Base-by-base conservation (phyloP, 2,329 filamentous ascomycete species). In the Sclerotinia borealis region DNA sequence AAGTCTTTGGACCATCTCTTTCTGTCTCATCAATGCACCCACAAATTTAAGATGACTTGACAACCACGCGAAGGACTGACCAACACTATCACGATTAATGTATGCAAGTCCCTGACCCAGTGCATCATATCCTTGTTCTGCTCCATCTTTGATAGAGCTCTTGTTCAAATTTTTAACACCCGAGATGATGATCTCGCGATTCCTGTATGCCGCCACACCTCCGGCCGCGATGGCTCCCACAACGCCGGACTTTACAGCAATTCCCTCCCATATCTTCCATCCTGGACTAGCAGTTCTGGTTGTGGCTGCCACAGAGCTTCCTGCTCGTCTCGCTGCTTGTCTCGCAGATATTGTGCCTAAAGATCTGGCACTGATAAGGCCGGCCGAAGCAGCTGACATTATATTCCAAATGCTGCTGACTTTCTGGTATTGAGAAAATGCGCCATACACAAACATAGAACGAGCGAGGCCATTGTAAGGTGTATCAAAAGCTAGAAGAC, bases 21-120 rank as follows among this genome's bases (percentile, higher is more conserved):
- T 85, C 19, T 86, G 85, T 60, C 89, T 87, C 68, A 92, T 83
- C 2, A 96, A 80, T 51, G 90, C 88, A 0, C 91, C 91, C 1
- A 96, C 89, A 71, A 96, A 96, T 41, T 91, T 90, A 59, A 96
- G 84, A 75, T 96, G 92, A 19, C 89, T 90, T 0, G 88, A 86
- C 4, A 93, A 85, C 87, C 91, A 96, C 22, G 82, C 83, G 68
- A 91, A 89, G 1, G 91, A 90, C 61, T 86, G 82, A 2, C 86
- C 86, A 2, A 85, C 82, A 48, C 81, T 84, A 17, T 82, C 82
- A 8, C 81, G 77, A 71, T 84, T 85, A 72, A 85, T 78, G 67
- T 85, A 85, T 13, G 81, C 81, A 10, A 84, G 76, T 2, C 81
- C 82, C 65, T 84, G 66, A 29, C 79, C 73, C 55, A 80, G 77